Conservation (phyloP, 371 early-diverging fungal species). For the Chytridiales sp. region DNA sequence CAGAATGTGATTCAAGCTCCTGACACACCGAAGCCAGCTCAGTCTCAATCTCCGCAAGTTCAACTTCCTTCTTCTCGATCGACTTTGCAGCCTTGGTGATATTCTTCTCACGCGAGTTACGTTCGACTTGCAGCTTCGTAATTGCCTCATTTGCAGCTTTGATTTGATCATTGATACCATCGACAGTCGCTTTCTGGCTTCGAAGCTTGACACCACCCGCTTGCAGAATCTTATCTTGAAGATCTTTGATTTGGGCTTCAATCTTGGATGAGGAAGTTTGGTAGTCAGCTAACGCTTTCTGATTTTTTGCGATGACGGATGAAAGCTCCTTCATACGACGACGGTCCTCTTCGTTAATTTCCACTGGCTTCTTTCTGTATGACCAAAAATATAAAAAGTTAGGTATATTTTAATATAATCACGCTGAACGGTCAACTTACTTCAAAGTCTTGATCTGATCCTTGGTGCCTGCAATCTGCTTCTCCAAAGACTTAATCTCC, state of each 20-base stretch:
- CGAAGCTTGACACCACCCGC: constrained; percentile 87
- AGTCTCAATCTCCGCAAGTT: constrained; percentile 60
- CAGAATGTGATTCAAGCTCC: constrained; percentile 52
- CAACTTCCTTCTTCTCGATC: constrained; percentile 66
- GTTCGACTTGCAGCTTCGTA: constrained; percentile 68
- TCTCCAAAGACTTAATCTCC: constrained; percentile 62
- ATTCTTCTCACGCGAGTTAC: constrained; percentile 71
- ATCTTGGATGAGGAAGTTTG: constrained; percentile 23
- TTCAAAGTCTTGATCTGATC: constrained; percentile 54
- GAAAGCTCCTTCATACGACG: constrained; percentile 31
- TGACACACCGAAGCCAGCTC: constrained; percentile 60
- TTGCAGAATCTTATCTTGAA: constrained; percentile 87
- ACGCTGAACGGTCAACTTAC: constrained; percentile 34
- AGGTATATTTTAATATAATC: no score
- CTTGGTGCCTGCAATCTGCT: constrained; percentile 62
- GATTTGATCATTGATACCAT: constrained; percentile 77
- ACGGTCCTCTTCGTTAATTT: constrained; percentile 22
- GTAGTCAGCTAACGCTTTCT: constrained; percentile 24
- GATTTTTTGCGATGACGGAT: constrained; percentile 10
- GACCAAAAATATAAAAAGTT: constrained; percentile 2
- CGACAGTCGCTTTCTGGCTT: constrained; percentile 82
- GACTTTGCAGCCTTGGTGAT: constrained; percentile 62
- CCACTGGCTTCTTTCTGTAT: constrained; percentile 3
- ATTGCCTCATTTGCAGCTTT: constrained; percentile 57
- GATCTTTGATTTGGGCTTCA: constrained; percentile 49